These are phyloP conservation scores for Arxiozyma heterogenica DNA, from an alignment of 1,139 yeast species.

Conservation along the genomic window DNA sequence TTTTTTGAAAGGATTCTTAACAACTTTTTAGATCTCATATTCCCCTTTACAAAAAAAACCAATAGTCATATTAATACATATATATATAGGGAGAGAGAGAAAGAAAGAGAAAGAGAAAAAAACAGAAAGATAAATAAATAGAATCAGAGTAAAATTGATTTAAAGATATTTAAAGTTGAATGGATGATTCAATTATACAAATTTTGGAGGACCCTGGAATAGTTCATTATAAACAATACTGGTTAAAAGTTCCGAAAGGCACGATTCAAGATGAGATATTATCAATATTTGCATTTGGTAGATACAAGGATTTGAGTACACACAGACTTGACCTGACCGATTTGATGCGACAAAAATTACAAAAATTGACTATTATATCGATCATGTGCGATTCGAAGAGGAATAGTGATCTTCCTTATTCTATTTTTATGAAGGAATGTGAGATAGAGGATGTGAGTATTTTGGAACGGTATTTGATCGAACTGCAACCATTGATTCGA, in stretches of 20 bases:
- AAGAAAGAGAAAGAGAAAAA: no score
- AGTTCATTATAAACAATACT: conserved; percentile 20
- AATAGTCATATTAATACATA: no score
- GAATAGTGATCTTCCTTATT: conserved; percentile 13
- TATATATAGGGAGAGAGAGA: no score
- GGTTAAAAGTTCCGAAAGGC: conserved; percentile 13
- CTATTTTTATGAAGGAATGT: conserved; percentile 11
- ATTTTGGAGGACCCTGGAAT: conserved; percentile 14
- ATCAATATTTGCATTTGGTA: conserved; percentile 26
- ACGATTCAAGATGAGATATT: conserved; percentile 9
- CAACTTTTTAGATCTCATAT: no score
- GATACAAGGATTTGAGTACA: conserved; percentile 12
- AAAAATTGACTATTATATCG: conserved; percentile 17
- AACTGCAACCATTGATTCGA: conserved; percentile 14
- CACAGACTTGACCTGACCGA: conserved; percentile 4
- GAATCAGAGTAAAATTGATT: no score
- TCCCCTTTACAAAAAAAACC: no score
- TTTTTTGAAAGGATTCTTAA: no score
- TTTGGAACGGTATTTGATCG: conserved; percentile 18
- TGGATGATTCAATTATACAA: neutral
- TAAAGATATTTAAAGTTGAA: no score
- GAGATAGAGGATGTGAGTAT: conserved; percentile 7
- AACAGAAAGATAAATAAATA: no score
- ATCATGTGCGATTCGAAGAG: conserved; percentile 10
- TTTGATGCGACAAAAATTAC: conserved; percentile 17